Base-by-base conservation (phyloP, 345 rosid genomes). In the Pugionium dolabratum region DNA sequence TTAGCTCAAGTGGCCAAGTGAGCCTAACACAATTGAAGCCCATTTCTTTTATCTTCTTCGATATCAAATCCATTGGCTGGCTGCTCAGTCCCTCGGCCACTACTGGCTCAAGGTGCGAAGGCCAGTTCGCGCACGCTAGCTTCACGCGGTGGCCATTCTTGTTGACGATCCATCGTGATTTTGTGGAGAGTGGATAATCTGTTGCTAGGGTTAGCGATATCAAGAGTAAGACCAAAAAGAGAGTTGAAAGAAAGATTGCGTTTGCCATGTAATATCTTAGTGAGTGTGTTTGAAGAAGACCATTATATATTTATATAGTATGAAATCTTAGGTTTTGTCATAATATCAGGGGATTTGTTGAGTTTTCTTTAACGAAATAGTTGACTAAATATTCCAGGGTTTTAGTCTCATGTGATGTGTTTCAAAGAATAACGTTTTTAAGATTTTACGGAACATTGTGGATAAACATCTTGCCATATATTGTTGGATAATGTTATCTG, bases 31-130 rank as follows among this genome's bases (percentile, higher is more conserved):
- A 89, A 65, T 83, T 89, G 67, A 86, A 89, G 0, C 89, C 89
- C 76, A 77, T 66, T 10, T 75, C 62, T 39, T 25, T 62, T 10
- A 89, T 74, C 52, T 27, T 57, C 45, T 66, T 61, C 2, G 85
- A 72, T 40, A 85, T 72, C 34, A 36, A 46, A 64, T 80, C 81
- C 77, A 86, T 47, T 6, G 91, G 83, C 69, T 74, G 88, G 77
- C 80, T 86, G 84, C 81, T 77, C 1, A 89, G 79, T 8, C 94
- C 96, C 75, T 89, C 94, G 2, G 96, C 94, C 39, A 89, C 83
- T 55, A 85, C 72, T 6, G 83, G 53, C 8, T 82, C 71, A 1
- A 86, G 83, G 70, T 89, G 96, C 5, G 92, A 69, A 11, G 77
- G 85, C 96, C 90, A 86, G 67, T 84, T 88, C 34, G 77, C 76